Base-by-base conservation (phyloP, 768 basidiomycete genomes). In the Phylloporus arenicola region DNA sequence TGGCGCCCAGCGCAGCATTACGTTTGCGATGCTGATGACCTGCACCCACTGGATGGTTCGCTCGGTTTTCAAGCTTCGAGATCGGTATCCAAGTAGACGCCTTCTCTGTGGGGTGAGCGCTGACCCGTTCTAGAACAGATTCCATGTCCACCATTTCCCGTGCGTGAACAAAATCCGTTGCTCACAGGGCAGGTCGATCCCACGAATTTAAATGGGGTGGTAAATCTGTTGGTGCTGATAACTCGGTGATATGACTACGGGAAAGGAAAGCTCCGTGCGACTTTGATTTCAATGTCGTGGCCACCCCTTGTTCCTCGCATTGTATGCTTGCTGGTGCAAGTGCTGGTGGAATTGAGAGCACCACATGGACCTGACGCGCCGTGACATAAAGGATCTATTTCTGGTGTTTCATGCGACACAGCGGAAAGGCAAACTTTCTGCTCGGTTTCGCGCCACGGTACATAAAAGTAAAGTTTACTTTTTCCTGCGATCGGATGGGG, bases 401-500 rank as follows among this genome's bases (percentile, higher is more conserved):
- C 37, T 22, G 39, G 50, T 39, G 48, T 44, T 46, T 42, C 45
- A 37, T 52, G 57, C 42, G 54, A 48, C 24, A 50, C 30, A 7
- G 39, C 5, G 47, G 44, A 46, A 46, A 52, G 47, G 45, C 45
- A 48, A 48, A 29, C 41, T 13, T 50, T 52, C 22, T 37, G 29
- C 43, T 54, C 35, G 49, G 50, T n/a, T 49, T 53, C 55, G 57
- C 61, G 60, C 54, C 63, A 64, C 59, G 33, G 19, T 31, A 49
- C 37, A 50, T 50, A 54, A 37, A 48, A 54, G 57, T 53, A 53
- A 62, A 54, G 41, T 64, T 48, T 62, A 52, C 59, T 53, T 63
- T 43, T 20, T 47, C 9, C 45, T 47, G 49, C 43, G 56, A 58
- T 55, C 59, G 64, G 64, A 34, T n/a, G 51, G 38, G 54, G 35